phyloP scores from a whole-genome alignment of 106 monocot species.

The Allium cepa region DNA sequence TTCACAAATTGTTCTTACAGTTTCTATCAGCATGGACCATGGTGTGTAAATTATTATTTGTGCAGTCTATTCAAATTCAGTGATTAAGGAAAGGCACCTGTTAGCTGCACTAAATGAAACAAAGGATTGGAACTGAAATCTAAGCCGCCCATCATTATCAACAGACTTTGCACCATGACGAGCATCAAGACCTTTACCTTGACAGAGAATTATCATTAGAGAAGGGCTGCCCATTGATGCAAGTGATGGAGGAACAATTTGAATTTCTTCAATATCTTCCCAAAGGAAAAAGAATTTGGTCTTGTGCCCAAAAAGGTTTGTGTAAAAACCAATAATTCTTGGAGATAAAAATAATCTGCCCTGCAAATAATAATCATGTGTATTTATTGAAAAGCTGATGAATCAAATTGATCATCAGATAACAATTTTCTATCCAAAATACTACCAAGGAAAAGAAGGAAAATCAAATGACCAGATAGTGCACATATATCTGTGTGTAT shows the following conservation, averaged over 20 bases:
- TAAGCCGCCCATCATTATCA: constrained; percentile 54
- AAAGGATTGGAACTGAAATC: constrained; percentile 84
- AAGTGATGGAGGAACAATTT: constrained; percentile 56
- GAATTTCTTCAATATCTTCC: constrained; percentile 90
- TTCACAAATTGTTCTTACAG: too few species aligned
- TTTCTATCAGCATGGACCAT: too few species aligned
- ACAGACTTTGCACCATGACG: constrained; percentile 60
- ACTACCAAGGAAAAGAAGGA: too few species aligned
- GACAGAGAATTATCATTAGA: constrained; percentile 55
- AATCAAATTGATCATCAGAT: too few species aligned
- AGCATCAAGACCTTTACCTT: constrained; percentile 64
- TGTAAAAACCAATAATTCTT: constrained; percentile 73
- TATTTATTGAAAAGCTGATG: too few species aligned
- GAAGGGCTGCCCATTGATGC: constrained; percentile 65
- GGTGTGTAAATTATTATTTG: too few species aligned
- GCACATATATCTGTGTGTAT: too few species aligned
- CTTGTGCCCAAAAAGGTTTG: constrained; percentile 80
- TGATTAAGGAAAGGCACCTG: constrained; percentile 33
- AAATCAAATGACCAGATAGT: too few species aligned
- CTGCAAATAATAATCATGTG: constrained; percentile 16
- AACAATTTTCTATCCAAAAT: too few species aligned
- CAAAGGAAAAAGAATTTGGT: constrained; percentile 91
- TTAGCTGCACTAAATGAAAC: constrained; percentile 64
- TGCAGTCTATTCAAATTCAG: too few species aligned
- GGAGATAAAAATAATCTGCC: constrained; percentile 76